Evolutionary conservation across 2,329 filamentous ascomycete genomes (phyloP).

Genomic region (Aspergillus aculeatinus): DNA sequence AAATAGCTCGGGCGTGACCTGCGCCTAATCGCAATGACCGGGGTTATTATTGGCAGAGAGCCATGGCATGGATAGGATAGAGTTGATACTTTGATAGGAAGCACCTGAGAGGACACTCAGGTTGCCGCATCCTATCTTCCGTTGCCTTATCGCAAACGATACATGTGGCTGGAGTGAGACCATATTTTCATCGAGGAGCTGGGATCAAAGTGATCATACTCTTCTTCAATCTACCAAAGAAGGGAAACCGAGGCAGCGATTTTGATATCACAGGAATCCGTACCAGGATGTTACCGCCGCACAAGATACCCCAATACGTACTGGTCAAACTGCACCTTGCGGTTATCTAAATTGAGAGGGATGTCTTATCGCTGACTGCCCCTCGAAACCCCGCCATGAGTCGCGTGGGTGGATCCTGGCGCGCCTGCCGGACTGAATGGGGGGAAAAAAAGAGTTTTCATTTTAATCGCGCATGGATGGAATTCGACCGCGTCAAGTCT

Average conservation of each 20-base stretch:
- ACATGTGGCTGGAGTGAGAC: neutral
- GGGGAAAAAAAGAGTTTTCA: neutral
- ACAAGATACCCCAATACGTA: conserved; percentile 5
- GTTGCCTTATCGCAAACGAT: neutral
- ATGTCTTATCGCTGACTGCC: conserved; percentile 21
- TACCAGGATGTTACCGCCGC: neutral
- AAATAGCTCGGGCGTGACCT: conserved; percentile 16
- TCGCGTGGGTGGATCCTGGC: conserved; percentile 24
- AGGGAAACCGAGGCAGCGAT: neutral
- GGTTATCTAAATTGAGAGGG: conserved; percentile 18
- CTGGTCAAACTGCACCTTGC: conserved; percentile 9
- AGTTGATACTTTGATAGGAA: neutral
- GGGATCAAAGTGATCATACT: neutral
- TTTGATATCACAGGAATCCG: neutral
- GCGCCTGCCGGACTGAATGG: conserved; percentile 22
- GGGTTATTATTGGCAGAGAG: conserved; percentile 13
- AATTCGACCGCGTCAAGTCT: neutral
- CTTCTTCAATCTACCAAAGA: neutral
- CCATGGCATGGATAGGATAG: conserved; percentile 4
- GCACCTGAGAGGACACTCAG: neutral
- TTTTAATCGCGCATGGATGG: conserved; percentile 7
- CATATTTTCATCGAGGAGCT: neutral
- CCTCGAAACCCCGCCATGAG: conserved; percentile 25
- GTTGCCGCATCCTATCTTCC: neutral
- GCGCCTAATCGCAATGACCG: conserved; percentile 14